Percentiles rank a stretch among this genome's conserved stretches.
These are phyloP conservation scores for Ogataea salicorniae DNA, from an alignment of 805 yeast genomes.

Conservation along the genomic window DNA sequence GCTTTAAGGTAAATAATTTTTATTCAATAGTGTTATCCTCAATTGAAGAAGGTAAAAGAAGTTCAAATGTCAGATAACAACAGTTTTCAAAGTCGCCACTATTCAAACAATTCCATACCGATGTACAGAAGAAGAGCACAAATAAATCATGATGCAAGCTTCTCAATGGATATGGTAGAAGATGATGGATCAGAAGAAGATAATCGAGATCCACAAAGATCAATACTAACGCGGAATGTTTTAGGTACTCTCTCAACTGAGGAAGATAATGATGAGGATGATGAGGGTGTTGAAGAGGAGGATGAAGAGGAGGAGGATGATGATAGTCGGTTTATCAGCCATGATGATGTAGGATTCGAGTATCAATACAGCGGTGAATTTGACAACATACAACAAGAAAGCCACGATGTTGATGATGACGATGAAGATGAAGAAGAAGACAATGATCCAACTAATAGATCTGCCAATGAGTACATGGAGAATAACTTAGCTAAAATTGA, in stretches of 20 bases:
- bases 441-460: slow-evolving; percentile 1
- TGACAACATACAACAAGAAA: background rate
- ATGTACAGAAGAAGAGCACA: slow-evolving; percentile 1
- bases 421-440: slow-evolving; percentile 6
- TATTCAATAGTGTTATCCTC: too few species aligned
- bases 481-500: slow-evolving; percentile 9
- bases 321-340: background rate
- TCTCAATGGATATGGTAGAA: background rate
- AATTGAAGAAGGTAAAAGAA: too few species aligned
- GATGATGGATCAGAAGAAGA: background rate
- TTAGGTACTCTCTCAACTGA: background rate
- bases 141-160: background rate
- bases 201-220: background rate
- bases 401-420: slow-evolving; percentile 5
- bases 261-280: slow-evolving; percentile 4
- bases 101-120: background rate
- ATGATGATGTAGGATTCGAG: background rate
- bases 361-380: slow-evolving; percentile 1
- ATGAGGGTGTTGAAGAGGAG: slow-evolving; percentile 5
- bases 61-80: too few species aligned
- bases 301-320: slow-evolving; percentile 3
- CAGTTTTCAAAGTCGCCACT: too few species aligned
- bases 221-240: background rate
- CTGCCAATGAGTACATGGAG: slow-evolving; percentile 4
- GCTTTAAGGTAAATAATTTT: too few species aligned